Conservation (phyloP, 1,139 yeast species). For the Zygoascus hellenicus region DNA sequence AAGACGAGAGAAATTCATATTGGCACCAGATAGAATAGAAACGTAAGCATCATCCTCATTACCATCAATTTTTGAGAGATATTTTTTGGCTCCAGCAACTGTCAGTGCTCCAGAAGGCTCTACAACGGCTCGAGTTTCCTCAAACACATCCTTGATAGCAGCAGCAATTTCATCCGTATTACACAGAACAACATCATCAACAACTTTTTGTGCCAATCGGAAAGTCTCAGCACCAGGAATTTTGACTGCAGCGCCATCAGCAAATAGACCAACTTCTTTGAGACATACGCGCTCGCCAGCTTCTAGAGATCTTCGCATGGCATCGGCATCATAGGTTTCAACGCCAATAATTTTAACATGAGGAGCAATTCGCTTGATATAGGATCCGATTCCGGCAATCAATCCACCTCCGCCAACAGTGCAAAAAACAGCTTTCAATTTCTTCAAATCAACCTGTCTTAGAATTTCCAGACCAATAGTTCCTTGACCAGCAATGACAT, state of each 20-base stretch:
- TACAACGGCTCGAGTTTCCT: slow-evolving; percentile 87
- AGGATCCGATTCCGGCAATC: slow-evolving; percentile 84
- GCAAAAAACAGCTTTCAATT: slow-evolving; percentile 79
- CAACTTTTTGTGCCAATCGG: slow-evolving; percentile 67
- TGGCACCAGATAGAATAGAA: slow-evolving; percentile 90
- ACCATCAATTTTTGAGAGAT: slow-evolving; percentile 50
- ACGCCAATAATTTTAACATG: slow-evolving; percentile 94
- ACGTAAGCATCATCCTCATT: slow-evolving; percentile 46
- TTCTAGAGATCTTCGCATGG: slow-evolving; percentile 68
- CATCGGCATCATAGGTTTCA: slow-evolving; percentile 93
- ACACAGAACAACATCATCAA: slow-evolving; percentile 84
- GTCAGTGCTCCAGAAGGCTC: slow-evolving; percentile 97
- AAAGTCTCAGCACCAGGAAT: slow-evolving; percentile 87
- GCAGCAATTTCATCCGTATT: slow-evolving; percentile 96
- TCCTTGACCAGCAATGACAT: slow-evolving; percentile 99
- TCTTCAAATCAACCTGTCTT: slow-evolving; percentile 74
- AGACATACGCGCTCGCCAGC: slow-evolving; percentile 51
- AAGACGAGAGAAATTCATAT: slow-evolving; percentile 94
- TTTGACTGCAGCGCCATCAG: slow-evolving; percentile 99
- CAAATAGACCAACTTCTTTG: slow-evolving; percentile 84
- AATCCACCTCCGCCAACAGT: slow-evolving; percentile 98
- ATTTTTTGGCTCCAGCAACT: slow-evolving; percentile 90
- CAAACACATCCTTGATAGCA: slow-evolving; percentile 92
- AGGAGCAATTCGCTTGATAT: slow-evolving; percentile 93
- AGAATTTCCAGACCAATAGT: slow-evolving; percentile 90